Evolutionary conservation across 805 yeast species (phyloP).

Genomic region (Kazachstania kunashirensis): DNA sequence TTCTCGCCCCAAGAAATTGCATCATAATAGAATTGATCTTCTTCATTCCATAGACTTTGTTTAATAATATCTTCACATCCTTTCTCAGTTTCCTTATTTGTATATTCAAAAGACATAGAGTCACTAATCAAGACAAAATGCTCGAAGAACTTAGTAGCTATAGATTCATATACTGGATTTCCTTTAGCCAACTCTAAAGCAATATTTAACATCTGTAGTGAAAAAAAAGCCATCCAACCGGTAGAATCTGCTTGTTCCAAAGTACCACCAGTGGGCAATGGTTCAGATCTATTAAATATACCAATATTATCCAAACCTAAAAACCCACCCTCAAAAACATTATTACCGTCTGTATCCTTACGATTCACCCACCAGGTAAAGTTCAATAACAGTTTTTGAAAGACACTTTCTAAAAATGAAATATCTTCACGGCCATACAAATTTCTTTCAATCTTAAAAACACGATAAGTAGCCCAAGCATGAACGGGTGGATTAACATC

Average conservation of each 20-base stretch:
- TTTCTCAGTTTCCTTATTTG: slow-evolving; percentile 28
- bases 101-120: slow-evolving; percentile 68
- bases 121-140: slow-evolving; percentile 87
- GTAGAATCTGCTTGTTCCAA: slow-evolving; percentile 93
- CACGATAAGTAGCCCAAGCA: slow-evolving; percentile 90
- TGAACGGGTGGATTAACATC: slow-evolving; percentile 97
- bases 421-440: slow-evolving; percentile 75
- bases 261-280: slow-evolving; percentile 83
- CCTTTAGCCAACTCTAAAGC: slow-evolving; percentile 83
- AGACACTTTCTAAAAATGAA: slow-evolving; percentile 77
- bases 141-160: slow-evolving; percentile 90
- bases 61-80: slow-evolving; percentile 35
- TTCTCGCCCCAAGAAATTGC: slow-evolving; percentile 77
- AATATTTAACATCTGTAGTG: slow-evolving; percentile 83
- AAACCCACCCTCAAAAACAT: slow-evolving; percentile 91
- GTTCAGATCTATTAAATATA: slow-evolving; percentile 85
- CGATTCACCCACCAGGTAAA: slow-evolving; percentile 98
- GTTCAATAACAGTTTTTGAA: slow-evolving; percentile 79
- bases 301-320: slow-evolving; percentile 90
- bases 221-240: slow-evolving; percentile 96
- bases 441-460: slow-evolving; percentile 79
- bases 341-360: slow-evolving; percentile 78
- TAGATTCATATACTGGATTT: slow-evolving; percentile 80
- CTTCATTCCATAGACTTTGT: slow-evolving; percentile 80
- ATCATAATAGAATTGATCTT: slow-evolving; percentile 82